These are phyloP conservation scores for Syzygium malaccense DNA, from an alignment of 441 rosid species.

Conservation along the genomic window DNA sequence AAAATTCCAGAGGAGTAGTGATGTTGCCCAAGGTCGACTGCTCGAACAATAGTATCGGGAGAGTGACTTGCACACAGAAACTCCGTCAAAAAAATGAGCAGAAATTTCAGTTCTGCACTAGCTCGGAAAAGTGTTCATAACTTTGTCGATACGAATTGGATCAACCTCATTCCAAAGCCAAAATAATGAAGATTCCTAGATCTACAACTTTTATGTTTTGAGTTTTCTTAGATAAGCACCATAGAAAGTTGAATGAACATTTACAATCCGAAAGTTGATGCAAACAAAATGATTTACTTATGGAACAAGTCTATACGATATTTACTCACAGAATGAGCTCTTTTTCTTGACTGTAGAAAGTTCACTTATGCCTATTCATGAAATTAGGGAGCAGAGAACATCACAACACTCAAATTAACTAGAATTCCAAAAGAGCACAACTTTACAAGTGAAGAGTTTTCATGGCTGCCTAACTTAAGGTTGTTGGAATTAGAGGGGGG, in stretches of 20 bases:
- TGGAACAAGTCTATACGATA: neutral
- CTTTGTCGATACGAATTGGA: too few species aligned
- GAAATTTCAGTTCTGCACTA: too few species aligned
- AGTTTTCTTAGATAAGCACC: too few species aligned
- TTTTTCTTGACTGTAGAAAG: neutral
- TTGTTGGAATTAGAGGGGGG: neutral
- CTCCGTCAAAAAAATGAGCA: too few species aligned
- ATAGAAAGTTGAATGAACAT: neutral
- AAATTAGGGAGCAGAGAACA: neutral
- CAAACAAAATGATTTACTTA: neutral
- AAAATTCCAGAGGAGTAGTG: too few species aligned
- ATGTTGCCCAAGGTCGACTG: too few species aligned
- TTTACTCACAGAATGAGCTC: neutral
- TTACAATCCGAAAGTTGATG: neutral
- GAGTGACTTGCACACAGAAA: too few species aligned
- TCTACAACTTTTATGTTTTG: too few species aligned
- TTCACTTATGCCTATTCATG: neutral
- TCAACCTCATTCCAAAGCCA: too few species aligned
- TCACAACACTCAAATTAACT: neutral
- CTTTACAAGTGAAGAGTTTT: neutral
- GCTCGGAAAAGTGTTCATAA: too few species aligned
- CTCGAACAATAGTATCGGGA: too few species aligned
- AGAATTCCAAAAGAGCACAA: neutral
- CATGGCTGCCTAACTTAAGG: neutral
- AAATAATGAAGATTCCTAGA: too few species aligned